Base-by-base conservation (phyloP, 2,329 filamentous ascomycete genomes). In the Fusarium newnesense region DNA sequence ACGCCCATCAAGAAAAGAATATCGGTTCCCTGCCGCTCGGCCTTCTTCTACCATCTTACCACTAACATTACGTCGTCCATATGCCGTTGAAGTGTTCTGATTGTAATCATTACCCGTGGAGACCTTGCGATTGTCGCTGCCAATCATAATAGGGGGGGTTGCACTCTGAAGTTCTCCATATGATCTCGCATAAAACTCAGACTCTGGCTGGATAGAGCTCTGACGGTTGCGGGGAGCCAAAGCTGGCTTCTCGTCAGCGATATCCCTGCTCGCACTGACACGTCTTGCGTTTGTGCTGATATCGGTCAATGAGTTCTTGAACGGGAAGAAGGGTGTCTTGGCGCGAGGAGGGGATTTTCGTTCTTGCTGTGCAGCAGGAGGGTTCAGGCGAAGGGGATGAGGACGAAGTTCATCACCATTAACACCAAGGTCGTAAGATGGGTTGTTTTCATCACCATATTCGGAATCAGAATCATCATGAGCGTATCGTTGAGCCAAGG, bases 31-130 rank as follows among this genome's bases (percentile, higher is more conserved):
- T 61, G 67, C 64, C 56, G 66, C 89, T 52, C 87, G 83, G 4
- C 93, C 93, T 79, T 95, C 93, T 79, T 95, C 93, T 0, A 87
- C 92, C 62, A 91, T 81, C 84, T 93, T 94, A 2, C 93, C 93
- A 78, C 92, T 94, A 5, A 94, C 92, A 69, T 92, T 90, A 50
- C 92, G 83, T 52, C 87, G 83, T 24, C 81, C 83, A 59, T 83
- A 83, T 3, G 77, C 77, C 32, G 75, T 69, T 15, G 81, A 76
- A 39, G 78, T 67, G 67, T 72, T 73, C 36, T 79, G 70, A 63
- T 83, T 83, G 63, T 85, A 88, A 76, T 92, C 90, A 66, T 88
- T 89, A 3, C 89, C 90, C 9, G 87, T 88, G 18, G 88, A 90
- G 9, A 90, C 84, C 78, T 91, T 89, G 52, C 89, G 83, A 32